Evolutionary conservation across 2,329 filamentous ascomycete genomes (phyloP).

Genomic region (Alternaria novae-zelandiae): DNA sequence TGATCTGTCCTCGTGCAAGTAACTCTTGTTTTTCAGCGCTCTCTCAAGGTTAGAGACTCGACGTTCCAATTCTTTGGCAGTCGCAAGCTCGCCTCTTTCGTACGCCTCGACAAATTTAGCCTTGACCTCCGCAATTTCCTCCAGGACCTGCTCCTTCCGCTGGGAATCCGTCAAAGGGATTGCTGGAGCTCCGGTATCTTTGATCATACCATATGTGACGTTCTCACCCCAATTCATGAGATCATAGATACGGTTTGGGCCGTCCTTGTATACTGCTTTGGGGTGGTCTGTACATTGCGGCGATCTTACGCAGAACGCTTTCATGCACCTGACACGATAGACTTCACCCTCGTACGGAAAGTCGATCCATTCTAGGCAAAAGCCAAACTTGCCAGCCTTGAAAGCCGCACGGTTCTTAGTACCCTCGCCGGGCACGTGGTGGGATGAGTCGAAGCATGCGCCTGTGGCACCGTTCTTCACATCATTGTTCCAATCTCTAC

Average conservation of each 20-base stretch:
- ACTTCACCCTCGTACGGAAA: background rate
- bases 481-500: background rate
- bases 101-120: background rate
- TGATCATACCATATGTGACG: conserved; percentile 11
- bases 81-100: too few relatives aligned
- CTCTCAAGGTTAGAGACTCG: background rate
- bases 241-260: conserved; percentile 12
- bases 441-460: background rate
- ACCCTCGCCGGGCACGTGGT: conserved; percentile 1
- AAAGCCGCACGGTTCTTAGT: conserved; percentile 2
- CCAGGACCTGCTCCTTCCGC: background rate
- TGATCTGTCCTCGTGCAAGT: background rate
- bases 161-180: background rate
- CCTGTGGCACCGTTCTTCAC: background rate
- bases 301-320: conserved; percentile 5
- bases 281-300: conserved; percentile 1
- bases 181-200: background rate
- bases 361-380: conserved; percentile 10
- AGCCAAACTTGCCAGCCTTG: background rate
- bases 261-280: conserved; percentile 6
- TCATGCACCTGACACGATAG: conserved; percentile 5
- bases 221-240: background rate
- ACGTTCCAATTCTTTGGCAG: too few relatives aligned
- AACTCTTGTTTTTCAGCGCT: background rate
- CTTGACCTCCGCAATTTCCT: background rate